Evolutionary conservation across 179 eudicot species (phyloP).

Genomic region (Carnegiea gigantea): DNA sequence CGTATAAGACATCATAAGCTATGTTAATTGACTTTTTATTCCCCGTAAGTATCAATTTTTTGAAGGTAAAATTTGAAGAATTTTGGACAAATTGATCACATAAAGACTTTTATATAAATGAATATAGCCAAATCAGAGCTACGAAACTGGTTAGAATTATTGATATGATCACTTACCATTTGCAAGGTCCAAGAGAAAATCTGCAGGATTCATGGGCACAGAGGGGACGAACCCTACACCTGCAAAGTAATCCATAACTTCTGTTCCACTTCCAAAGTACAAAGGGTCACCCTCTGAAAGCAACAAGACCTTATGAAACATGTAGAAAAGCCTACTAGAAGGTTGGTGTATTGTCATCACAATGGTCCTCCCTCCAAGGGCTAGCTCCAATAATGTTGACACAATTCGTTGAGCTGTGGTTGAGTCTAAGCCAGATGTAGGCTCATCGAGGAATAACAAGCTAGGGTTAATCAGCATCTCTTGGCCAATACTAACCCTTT

Average conservation of each 20-base stretch:
- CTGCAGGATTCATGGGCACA: conserved; percentile 82
- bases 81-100: too few species aligned
- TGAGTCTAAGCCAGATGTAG: conserved; percentile 85
- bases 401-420: conserved; percentile 83
- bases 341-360: conserved; percentile 94
- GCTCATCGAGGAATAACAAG: conserved; percentile 73
- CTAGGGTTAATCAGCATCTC: conserved; percentile 86
- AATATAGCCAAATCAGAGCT: too few species aligned
- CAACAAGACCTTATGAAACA: conserved; percentile 77
- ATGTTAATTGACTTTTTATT: too few species aligned
- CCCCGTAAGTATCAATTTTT: too few species aligned
- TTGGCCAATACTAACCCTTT: conserved; percentile 81
- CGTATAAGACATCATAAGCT: too few species aligned
- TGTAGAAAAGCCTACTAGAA: conserved; percentile 74
- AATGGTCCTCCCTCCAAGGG: conserved; percentile 63
- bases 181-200: conserved; percentile 76
- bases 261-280: conserved; percentile 62
- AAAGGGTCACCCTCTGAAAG: conserved; percentile 68
- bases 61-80: too few species aligned
- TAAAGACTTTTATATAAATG: too few species aligned
- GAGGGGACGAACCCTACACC: conserved; percentile 56
- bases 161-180: conserved; percentile 49
- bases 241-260: conserved; percentile 62
- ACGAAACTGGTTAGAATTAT: not conserved
- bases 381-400: conserved; percentile 49